Conservation (phyloP, 805 yeast species). For the Saturnispora ahearnii region DNA sequence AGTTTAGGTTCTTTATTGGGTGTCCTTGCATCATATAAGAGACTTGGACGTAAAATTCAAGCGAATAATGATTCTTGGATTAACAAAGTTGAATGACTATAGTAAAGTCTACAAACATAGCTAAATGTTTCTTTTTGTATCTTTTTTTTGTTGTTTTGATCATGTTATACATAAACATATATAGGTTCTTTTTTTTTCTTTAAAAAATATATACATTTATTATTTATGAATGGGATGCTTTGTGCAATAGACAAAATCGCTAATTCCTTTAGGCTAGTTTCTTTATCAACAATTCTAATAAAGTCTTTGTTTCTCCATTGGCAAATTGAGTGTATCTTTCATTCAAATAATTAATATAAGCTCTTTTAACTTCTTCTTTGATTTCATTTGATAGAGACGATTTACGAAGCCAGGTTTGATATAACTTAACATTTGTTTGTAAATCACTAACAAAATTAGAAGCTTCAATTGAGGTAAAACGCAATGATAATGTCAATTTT, state of each 20-base stretch:
- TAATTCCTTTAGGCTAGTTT: conserved; percentile 15
- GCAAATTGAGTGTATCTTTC: conserved; percentile 17
- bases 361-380: conserved; percentile 25
- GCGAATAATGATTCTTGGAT: conserved; percentile 11
- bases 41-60: conserved; percentile 19
- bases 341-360: conserved; percentile 27
- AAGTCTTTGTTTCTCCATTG: conserved; percentile 17
- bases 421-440: conserved; percentile 64
- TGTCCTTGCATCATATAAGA: conserved; percentile 19
- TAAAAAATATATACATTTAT: background rate
- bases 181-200: no score
- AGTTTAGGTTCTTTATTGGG: conserved; percentile 17
- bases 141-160: background rate
- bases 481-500: conserved; percentile 60
- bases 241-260: background rate
- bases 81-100: conserved; percentile 20
- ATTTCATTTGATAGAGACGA: conserved; percentile 22
- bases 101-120: background rate
- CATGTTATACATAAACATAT: no score
- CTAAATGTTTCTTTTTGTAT: background rate
- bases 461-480: conserved; percentile 36
- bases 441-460: conserved; percentile 46
- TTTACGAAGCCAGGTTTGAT: conserved; percentile 44
- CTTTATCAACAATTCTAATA: conserved; percentile 20
- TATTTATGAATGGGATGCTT: background rate